Base-by-base conservation (phyloP, 2,329 filamentous ascomycete species). In the Pseudopithomyces chartarum region DNA sequence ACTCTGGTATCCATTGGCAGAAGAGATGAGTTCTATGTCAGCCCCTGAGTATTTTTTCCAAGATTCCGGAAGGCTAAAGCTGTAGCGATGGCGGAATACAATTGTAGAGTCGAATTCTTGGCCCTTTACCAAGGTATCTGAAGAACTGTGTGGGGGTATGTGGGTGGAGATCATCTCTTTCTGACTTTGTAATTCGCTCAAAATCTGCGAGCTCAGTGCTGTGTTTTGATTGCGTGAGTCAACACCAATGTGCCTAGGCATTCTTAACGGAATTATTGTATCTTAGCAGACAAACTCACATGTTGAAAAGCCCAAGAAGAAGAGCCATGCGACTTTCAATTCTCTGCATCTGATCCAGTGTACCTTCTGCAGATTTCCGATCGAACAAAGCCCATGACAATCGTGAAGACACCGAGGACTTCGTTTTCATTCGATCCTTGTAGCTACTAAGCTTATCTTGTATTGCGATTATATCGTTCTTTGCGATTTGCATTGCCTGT, bases 381-480 rank as follows among this genome's bases (percentile, higher is more conserved):
- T 56, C 54, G 33, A 56, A 56, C 7, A 52, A 19, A 5, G 48
- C 42, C 54, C 54, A 56, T 17, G 42, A 1, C 3, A 56, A 2
- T 13, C 54, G 47, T 12, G 34, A 2, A 5, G 42, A 26, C 19
- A 19, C 23, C 12, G 42, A n/a, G 17, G 23, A n/a, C 29, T 36
- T 36, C 20, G 8, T 7, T 17, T 38, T 3, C 6, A 6, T 10
- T 26, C n/a, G n/a, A n/a, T 13, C 3, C 29, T 38, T 13, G 11
- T 19, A 6, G 7, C 15, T 19, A 13, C n/a, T 1, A 22, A 23
- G 23, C 1, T 19, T 43, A 13, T 54, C n/a, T 8, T 22, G 7
- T 23, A 49, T 39, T 13, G 38, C 23, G 1, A 8, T 13, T 5
- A 54, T n/a, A 23, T 36, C 39, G 2, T 20, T 44, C 12, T 50